Conservation (phyloP, 192 early-diverging fungal genomes). For the Backusella sp. region DNA sequence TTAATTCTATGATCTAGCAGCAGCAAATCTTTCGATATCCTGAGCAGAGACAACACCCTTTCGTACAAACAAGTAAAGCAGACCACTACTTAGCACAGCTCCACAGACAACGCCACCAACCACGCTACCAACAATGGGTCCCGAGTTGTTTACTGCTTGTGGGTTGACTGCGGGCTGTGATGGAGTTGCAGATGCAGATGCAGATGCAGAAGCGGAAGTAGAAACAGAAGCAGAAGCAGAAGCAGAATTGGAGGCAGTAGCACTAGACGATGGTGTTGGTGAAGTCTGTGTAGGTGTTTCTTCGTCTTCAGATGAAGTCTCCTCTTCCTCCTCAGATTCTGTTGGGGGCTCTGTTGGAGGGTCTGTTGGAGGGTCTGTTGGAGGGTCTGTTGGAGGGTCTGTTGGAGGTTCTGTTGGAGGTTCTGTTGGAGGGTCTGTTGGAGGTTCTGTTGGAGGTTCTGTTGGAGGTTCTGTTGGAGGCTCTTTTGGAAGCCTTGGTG, state of each 20-base stretch:
- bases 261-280: background rate
- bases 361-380: background rate
- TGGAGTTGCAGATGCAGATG: background rate
- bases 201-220: background rate
- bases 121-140: background rate
- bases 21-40: background rate
- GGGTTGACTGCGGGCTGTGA: background rate
- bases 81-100: background rate
- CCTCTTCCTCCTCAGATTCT: background rate
- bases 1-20: background rate
- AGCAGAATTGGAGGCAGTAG: background rate
- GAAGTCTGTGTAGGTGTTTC: background rate
- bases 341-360: background rate
- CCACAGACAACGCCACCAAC: background rate
- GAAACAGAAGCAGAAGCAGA: accelerated
- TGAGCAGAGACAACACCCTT: background rate
- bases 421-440: too few species aligned
- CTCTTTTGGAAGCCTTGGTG: too few species aligned
- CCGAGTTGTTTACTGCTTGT: background rate
- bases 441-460: too few species aligned
- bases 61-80: background rate
- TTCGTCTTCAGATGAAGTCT: background rate
- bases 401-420: too few species aligned
- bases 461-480: too few species aligned
- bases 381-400: too few species aligned